Base-by-base conservation (phyloP, 208 protist species). In the Acanthamoeba divionensis region DNA sequence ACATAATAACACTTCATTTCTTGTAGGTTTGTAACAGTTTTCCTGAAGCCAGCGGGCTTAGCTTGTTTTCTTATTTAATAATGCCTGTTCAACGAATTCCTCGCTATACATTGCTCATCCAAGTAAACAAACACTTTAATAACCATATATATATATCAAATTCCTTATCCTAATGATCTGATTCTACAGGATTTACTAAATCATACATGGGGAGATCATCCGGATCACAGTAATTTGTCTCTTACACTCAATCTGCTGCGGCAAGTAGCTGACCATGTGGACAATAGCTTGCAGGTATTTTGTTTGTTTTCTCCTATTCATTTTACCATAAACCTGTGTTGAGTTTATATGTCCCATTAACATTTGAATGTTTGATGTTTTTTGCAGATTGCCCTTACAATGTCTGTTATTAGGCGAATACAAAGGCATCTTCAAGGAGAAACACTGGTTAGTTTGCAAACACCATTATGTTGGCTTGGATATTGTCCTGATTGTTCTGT, bases 211-310 rank as follows among this genome's bases (percentile, higher is more conserved):
- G 71, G 62, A 10, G 10, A 44, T 15, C 71, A 82, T 57, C 71
- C 71, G 10, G 71, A 82, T 29, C 26, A 60, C 47, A 9, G 36
- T 1, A 82, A 82, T 33, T 15, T 82, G 10, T 36, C 21, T 12
- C 26, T 24, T 12, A 50, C 71, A 1, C 71, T 62, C 47, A 8
- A 44, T 5, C 71, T 44, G 12, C 54, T 82, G 5, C 71, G 62
- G 36, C 36, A 79, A 47, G 67, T 79, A 54, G 71, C 71, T 5
- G 71, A 82, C 47, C 62, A 82, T 33, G 71, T 82, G 48, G 38
- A 82, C 47, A 82, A 36, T 26, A 82, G 45, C 71, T 62, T 82
- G 71, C 71, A 82, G 26, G n/a, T n/a, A n/a, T n/a, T n/a, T n/a
- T n/a, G n/a, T n/a, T n/a, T n/a, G n/a, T n/a, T n/a, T n/a, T n/a